Conservation (phyloP, 2,329 filamentous ascomycete genomes). For the Alternaria triticina region DNA sequence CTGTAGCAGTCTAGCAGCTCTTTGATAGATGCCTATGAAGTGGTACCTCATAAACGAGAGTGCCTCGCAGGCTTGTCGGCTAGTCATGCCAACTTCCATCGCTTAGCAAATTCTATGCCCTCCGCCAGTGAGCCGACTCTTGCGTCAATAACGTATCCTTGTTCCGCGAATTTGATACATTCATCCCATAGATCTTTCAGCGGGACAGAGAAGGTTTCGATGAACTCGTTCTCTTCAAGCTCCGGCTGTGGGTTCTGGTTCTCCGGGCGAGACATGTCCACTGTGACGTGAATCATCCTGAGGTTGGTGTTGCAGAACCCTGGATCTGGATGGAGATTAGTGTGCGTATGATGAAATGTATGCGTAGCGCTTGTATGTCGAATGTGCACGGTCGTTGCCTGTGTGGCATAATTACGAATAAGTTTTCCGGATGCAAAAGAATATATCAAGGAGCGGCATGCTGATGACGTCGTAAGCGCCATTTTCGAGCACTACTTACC, state of each 20-base stretch:
- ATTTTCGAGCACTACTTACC: slow-evolving; percentile 33
- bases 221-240: slow-evolving; percentile 82
- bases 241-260: slow-evolving; percentile 73
- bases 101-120: slow-evolving; percentile 74
- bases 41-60: not conserved
- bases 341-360: not conserved
- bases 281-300: slow-evolving; percentile 73
- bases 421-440: not conserved
- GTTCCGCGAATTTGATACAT: slow-evolving; percentile 68
- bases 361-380: not conserved
- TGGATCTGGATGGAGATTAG: slow-evolving; percentile 37
- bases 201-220: slow-evolving; percentile 76
- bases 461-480: not conserved
- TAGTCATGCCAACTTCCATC: slow-evolving; percentile 42
- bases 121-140: slow-evolving; percentile 79
- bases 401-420: not conserved
- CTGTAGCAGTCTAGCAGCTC: not conserved
- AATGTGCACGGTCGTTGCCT: not conserved
- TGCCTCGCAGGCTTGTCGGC: not conserved
- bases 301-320: slow-evolving; percentile 53
- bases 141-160: slow-evolving; percentile 81
- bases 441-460: not conserved
- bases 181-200: slow-evolving; percentile 69
- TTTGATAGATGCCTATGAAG: not conserved
- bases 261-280: slow-evolving; percentile 72